phyloP scores from a whole-genome alignment of 2,329 filamentous ascomycete species.

The Thelonectria discophora region DNA sequence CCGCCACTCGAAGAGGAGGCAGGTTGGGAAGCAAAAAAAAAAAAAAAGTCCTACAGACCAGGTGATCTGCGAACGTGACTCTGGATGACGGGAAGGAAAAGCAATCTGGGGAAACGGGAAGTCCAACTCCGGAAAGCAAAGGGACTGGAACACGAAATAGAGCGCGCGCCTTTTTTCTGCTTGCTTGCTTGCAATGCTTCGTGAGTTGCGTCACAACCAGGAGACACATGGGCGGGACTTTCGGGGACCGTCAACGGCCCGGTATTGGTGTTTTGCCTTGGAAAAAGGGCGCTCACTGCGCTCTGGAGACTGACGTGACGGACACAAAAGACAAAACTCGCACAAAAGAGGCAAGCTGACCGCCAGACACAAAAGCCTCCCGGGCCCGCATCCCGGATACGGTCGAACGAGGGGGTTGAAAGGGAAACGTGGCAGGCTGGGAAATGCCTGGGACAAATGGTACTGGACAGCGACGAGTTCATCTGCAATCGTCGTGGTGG shows the following conservation, averaged over 20 bases:
- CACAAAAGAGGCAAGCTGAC: too few relatives aligned
- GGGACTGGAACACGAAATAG: too few relatives aligned
- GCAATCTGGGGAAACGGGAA: conserved; percentile 9
- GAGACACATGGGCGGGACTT: conserved; percentile 1
- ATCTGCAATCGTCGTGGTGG: neutral
- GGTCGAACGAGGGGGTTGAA: neutral
- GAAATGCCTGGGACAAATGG: conserved; percentile 3
- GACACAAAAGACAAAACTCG: neutral
- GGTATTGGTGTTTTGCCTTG: conserved; percentile 1
- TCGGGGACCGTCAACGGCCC: neutral
- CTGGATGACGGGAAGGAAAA: conserved; percentile 11
- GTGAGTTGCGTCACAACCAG: too few relatives aligned
- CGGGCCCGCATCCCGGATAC: conserved; percentile 34
- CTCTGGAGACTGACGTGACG: too few relatives aligned
- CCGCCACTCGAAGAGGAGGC: too few relatives aligned
- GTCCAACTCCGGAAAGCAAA: neutral
- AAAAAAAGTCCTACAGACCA: conserved; percentile 5
- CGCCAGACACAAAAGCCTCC: conserved; percentile 32
- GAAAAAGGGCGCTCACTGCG: neutral
- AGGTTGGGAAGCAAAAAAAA: neutral
- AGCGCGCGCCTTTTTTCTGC: neutral
- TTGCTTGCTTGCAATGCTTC: too few relatives aligned
- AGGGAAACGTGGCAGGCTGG: conserved; percentile 14
- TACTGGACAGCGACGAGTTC: too few relatives aligned
- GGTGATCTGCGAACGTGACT: conserved; percentile 21